Percentiles rank a stretch among this genome's conserved stretches.
These are phyloP conservation scores for Trichosporon coremiiforme DNA, from an alignment of 1,284 basidiomycete genomes.

Conservation along the genomic window DNA sequence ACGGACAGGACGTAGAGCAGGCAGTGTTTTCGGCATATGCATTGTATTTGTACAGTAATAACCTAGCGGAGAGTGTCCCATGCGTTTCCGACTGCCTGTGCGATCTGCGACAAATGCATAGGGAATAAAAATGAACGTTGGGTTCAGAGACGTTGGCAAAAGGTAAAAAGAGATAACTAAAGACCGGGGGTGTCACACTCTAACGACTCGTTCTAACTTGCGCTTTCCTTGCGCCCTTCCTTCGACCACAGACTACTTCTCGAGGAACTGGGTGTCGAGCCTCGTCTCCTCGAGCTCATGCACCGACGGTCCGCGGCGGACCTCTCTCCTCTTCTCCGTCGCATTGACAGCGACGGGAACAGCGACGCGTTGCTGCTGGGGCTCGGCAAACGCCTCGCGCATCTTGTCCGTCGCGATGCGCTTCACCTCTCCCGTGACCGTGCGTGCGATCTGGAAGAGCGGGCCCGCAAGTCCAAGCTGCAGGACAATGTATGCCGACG, in stretches of 20 bases:
- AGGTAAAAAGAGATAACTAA: background rate
- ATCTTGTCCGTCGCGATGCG: slow-evolving; percentile 70
- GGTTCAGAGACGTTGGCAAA: slow-evolving; percentile 5
- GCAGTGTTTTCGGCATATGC: slow-evolving; percentile 9
- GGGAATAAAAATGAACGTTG: slow-evolving; percentile 13
- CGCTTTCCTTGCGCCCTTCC: background rate
- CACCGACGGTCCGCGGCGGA: background rate
- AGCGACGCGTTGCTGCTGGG: slow-evolving; percentile 23
- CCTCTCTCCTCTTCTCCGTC: slow-evolving; percentile 5
- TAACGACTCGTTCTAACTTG: background rate
- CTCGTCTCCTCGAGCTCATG: slow-evolving; percentile 11
- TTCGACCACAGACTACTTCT: background rate
- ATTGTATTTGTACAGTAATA: slow-evolving; percentile 13
- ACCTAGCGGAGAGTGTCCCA: background rate
- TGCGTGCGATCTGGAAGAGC: slow-evolving; percentile 68
- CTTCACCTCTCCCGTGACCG: slow-evolving; percentile 72
- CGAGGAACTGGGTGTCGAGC: background rate
- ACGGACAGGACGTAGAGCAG: background rate
- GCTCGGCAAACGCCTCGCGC: slow-evolving; percentile 73
- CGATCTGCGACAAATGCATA: slow-evolving; percentile 2
- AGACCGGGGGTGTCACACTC: background rate
- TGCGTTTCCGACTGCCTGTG: background rate
- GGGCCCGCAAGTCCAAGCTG: slow-evolving; percentile 80
- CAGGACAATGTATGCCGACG: slow-evolving; percentile 72
- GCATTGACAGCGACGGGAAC: slow-evolving; percentile 15